A percentile compares a stretch with the other conserved stretches of the same genome.
Conservation (phyloP, 768 basidiomycete genomes). For the Mycena rosella region DNA sequence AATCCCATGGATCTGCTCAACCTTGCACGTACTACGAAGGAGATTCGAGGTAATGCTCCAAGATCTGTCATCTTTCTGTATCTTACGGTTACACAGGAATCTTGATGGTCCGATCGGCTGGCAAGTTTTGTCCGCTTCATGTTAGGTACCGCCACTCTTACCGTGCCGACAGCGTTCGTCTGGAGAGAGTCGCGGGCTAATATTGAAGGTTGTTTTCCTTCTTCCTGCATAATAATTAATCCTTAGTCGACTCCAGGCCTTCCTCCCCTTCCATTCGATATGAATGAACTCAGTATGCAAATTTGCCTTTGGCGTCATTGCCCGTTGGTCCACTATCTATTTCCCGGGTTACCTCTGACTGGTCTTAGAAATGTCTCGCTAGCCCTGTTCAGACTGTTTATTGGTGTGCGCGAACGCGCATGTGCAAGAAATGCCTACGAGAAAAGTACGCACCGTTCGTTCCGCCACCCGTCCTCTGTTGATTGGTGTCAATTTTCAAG, state of each 20-base stretch:
- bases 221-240: background rate
- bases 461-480: too few relatives aligned
- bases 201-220: slow-evolving; percentile 33
- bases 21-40: slow-evolving; percentile 57
- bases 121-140: background rate
- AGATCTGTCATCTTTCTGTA: background rate
- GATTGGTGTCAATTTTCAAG: background rate
- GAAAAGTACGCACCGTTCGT: slow-evolving; percentile 44
- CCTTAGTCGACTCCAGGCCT: slow-evolving; percentile 39
- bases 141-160: background rate
- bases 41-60: slow-evolving; percentile 46
- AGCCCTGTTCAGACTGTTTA: slow-evolving; percentile 47
- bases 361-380: slow-evolving; percentile 49
- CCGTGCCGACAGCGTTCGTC: slow-evolving; percentile 44
- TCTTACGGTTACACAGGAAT: slow-evolving; percentile 37
- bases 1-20: slow-evolving; percentile 60
- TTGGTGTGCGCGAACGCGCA: slow-evolving; percentile 54
- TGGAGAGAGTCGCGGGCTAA: slow-evolving; percentile 51
- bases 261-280: slow-evolving; percentile 58
- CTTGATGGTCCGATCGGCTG: slow-evolving; percentile 50
- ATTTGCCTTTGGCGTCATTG: slow-evolving; percentile 60
- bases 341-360: slow-evolving; percentile 3
- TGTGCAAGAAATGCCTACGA: slow-evolving; percentile 51
- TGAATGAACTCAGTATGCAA: slow-evolving; percentile 59
- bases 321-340: slow-evolving; percentile 45